These are phyloP conservation scores for Rhizoclosmatium sp. DNA, from an alignment of 192 early-diverging fungal species.

Conservation along the genomic window DNA sequence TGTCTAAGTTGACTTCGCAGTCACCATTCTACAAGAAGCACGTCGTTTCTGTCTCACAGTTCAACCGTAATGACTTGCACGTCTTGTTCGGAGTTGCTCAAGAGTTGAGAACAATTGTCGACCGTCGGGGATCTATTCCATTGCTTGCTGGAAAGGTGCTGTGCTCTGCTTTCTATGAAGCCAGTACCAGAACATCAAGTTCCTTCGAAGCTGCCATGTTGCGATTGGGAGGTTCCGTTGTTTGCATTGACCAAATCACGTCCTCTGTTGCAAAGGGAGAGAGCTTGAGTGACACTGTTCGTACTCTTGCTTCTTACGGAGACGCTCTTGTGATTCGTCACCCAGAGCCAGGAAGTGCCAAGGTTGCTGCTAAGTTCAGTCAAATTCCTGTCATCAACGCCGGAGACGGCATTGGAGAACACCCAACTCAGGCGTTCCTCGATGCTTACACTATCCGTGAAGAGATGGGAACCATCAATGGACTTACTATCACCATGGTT, in stretches of 20 bases:
- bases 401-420: constrained; percentile 97
- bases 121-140: constrained; percentile 85
- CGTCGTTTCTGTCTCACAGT: constrained; percentile 90
- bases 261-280: constrained; percentile 97
- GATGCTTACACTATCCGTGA: constrained; percentile 91
- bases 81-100: constrained; percentile 93
- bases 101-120: constrained; percentile 95
- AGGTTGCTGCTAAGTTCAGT: constrained; percentile 84
- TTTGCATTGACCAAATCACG: constrained; percentile 81
- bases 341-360: constrained; percentile 85
- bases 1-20: constrained; percentile 63
- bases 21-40: constrained; percentile 95
- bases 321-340: constrained; percentile 94
- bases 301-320: constrained; percentile 91
- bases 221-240: constrained; percentile 90
- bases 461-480: constrained; percentile 96
- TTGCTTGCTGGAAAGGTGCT: constrained; percentile 90
- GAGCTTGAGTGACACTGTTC: constrained; percentile 91
- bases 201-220: constrained; percentile 96
- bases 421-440: constrained; percentile 97
- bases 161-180: constrained; percentile 96
- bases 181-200: constrained; percentile 91
- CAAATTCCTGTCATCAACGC: constrained; percentile 95
- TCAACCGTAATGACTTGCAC: constrained; percentile 92
- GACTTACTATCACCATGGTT: constrained; percentile 92